phyloP scores from a whole-genome alignment of 805 yeast genomes.

The Saturnispora bothae region DNA sequence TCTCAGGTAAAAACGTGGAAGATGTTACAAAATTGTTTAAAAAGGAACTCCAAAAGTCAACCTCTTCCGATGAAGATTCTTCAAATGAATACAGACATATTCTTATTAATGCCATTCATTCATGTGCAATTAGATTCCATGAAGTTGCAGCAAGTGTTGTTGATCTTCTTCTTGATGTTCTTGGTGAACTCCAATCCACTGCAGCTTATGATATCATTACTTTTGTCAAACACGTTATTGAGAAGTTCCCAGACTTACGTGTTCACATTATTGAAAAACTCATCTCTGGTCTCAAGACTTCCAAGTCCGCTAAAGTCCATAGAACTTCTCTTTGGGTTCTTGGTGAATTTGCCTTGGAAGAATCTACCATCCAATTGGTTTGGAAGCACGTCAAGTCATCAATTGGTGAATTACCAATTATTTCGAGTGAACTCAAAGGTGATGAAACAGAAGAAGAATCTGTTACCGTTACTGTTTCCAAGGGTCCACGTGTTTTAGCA shows the following conservation, averaged over 20 bases:
- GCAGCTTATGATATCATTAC: slow-evolving; percentile 84
- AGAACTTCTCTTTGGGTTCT: slow-evolving; percentile 93
- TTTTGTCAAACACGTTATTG: slow-evolving; percentile 92
- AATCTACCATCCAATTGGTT: slow-evolving; percentile 60
- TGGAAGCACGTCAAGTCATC: slow-evolving; percentile 81
- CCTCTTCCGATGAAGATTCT: slow-evolving; percentile 66
- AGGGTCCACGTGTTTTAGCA: slow-evolving; percentile 82
- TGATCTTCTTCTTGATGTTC: slow-evolving; percentile 74
- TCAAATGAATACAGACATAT: slow-evolving; percentile 79
- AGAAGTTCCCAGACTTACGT: slow-evolving; percentile 77
- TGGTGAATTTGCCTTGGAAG: slow-evolving; percentile 80
- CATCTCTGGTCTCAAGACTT: slow-evolving; percentile 47
- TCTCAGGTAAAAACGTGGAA: slow-evolving; percentile 82
- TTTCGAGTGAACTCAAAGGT: slow-evolving; percentile 53
- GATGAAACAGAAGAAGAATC: slow-evolving; percentile 12
- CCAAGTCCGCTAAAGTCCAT: slow-evolving; percentile 81
- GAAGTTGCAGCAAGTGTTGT: slow-evolving; percentile 91
- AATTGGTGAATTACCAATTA: slow-evolving; percentile 85
- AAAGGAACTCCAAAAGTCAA: slow-evolving; percentile 75
- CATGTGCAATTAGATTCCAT: slow-evolving; percentile 75
- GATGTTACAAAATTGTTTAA: slow-evolving; percentile 86
- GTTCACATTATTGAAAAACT: slow-evolving; percentile 53
- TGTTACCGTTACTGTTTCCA: slow-evolving; percentile 23
- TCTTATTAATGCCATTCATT: slow-evolving; percentile 79
- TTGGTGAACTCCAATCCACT: slow-evolving; percentile 71